Percentiles rank a stretch among this genome's conserved stretches.
Evolutionary conservation across 169 alveolate species (phyloP).

Genomic region (Cryptosporidium felis): DNA sequence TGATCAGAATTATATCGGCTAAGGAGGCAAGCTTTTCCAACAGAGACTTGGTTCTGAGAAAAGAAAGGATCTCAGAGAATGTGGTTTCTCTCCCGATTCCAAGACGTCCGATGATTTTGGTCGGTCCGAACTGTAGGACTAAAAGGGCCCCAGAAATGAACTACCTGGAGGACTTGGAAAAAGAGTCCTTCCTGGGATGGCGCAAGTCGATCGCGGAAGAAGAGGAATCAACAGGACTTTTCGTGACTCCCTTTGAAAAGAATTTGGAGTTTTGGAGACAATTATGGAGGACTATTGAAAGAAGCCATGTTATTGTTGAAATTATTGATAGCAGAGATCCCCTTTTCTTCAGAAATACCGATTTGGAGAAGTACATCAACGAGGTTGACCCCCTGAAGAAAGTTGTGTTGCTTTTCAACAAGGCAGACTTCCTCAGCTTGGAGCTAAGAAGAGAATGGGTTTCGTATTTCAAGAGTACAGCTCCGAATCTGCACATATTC

Average conservation of each 20-base stretch:
- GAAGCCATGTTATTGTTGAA: constrained; percentile 91
- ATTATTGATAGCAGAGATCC: constrained; percentile 98
- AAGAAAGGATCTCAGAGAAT: neutral
- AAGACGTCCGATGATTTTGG: constrained; percentile 53
- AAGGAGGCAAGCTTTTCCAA: neutral
- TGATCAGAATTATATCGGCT: constrained; percentile 11
- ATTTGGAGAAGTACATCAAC: constrained; percentile 88
- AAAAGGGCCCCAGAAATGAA: neutral
- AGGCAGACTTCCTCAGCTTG: constrained; percentile 91
- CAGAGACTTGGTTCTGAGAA: neutral
- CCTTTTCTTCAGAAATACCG: constrained; percentile 89
- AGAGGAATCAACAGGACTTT: constrained; percentile 90
- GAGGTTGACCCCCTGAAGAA: constrained; percentile 89
- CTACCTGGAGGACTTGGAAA: constrained; percentile 79
- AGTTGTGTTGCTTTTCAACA: constrained; percentile 89
- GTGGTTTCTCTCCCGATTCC: constrained; percentile 37
- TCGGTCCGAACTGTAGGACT: constrained; percentile 37
- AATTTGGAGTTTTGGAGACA: constrained; percentile 98
- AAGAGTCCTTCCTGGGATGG: constrained; percentile 87
- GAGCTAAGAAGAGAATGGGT: constrained; percentile 92
- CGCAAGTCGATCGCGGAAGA: constrained; percentile 87
- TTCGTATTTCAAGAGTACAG: constrained; percentile 81
- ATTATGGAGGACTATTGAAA: constrained; percentile 98
- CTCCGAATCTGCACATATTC: constrained; percentile 83
- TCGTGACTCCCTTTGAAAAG: constrained; percentile 98